phyloP scores from a whole-genome alignment of 148 eudicot genomes.

The Chenopodium quinoa region DNA sequence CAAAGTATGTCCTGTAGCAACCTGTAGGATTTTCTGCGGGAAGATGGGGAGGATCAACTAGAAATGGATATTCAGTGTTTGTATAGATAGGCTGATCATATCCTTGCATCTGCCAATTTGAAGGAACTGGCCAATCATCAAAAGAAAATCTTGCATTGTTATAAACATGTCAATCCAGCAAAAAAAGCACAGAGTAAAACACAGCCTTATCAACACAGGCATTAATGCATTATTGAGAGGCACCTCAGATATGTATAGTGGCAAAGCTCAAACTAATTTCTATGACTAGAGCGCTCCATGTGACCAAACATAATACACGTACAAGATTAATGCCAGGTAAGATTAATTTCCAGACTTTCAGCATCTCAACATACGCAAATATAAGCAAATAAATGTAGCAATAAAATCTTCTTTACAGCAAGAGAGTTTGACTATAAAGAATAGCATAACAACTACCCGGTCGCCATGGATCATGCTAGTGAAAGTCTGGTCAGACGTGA shows the following conservation, averaged over 20 bases:
- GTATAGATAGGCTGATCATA: constrained; percentile 89
- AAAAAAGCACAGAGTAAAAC: not conserved
- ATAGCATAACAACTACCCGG: not conserved
- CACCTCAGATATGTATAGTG: not conserved
- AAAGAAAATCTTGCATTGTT: constrained; percentile 3
- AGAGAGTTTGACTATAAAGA: not conserved
- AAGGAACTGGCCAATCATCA: constrained; percentile 67
- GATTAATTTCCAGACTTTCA: not conserved
- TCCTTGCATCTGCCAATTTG: constrained; percentile 98
- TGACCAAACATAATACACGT: not conserved
- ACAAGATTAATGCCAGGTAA: not conserved
- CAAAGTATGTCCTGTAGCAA: constrained; percentile 83
- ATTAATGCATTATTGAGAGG: not conserved
- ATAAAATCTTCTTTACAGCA: not conserved
- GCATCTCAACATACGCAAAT: not conserved
- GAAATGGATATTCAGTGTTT: constrained; percentile 74
- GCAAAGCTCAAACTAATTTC: not conserved
- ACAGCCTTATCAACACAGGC: not conserved
- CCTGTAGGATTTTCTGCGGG: constrained; percentile 95
- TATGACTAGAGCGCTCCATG: too few relatives aligned
- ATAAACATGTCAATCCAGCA: not conserved
- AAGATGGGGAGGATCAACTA: constrained; percentile 77
- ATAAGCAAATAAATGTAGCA: not conserved
- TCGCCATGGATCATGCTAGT: not conserved
- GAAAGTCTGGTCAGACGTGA: not conserved